Conservation (phyloP, 1,284 basidiomycete genomes). For the Trametes sp. region DNA sequence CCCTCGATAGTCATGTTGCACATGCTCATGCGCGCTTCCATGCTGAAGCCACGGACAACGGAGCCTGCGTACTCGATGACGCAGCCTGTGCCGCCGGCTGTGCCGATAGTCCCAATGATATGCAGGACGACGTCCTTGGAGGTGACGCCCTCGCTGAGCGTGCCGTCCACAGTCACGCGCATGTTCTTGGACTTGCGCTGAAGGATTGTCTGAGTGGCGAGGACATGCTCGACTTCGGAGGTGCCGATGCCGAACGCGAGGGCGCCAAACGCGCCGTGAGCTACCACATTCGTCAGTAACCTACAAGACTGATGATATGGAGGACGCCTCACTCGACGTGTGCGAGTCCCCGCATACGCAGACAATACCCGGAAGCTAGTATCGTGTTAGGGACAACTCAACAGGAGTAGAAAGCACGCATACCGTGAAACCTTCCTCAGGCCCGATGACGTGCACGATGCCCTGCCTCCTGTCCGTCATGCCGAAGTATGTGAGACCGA, state of each 20-base stretch:
- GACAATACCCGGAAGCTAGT: conserved; percentile 89
- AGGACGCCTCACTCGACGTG: conserved; percentile 76
- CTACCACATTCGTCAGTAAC: conserved; percentile 46
- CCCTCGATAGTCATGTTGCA: conserved; percentile 99
- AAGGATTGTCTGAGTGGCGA: conserved; percentile 93
- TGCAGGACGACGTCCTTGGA: conserved; percentile 96
- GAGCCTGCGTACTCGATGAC: conserved; percentile 96
- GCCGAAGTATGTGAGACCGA: conserved; percentile 95
- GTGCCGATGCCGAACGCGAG: conserved; percentile 97
- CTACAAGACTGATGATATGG: conserved; percentile 1
- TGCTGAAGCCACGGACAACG: conserved; percentile 89
- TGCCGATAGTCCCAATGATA: conserved; percentile 94
- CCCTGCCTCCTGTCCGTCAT: conserved; percentile 92
- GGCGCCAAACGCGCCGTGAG: conserved; percentile 96
- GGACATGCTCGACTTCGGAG: conserved; percentile 96
- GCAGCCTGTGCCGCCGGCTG: conserved; percentile 91
- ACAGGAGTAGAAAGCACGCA: conserved; percentile 35
- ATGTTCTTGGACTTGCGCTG: conserved; percentile 97
- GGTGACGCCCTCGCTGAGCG: conserved; percentile 86
- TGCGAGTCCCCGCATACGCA: conserved; percentile 97
- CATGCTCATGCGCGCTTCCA: conserved; percentile 97
- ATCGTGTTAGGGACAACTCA: conserved; percentile 50
- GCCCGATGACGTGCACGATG: conserved; percentile 96
- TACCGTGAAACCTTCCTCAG: conserved; percentile 95
- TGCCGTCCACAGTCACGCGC: conserved; percentile 92